Conservation (phyloP, 176 grass and related monocot species). For the Calamus simplicifolius region DNA sequence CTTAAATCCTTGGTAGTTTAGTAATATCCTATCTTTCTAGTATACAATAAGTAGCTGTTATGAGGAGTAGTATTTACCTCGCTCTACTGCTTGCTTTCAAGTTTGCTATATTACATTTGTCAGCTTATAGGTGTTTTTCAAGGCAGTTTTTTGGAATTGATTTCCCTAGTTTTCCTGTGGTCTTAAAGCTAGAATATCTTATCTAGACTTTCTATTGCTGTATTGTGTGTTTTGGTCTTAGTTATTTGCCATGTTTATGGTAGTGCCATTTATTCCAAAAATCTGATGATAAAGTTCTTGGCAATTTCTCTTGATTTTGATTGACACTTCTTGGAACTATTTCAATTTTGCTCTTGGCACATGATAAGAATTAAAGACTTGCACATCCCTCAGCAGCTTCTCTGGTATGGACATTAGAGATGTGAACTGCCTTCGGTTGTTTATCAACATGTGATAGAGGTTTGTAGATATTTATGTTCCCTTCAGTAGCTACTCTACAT, state of each 20-base stretch:
- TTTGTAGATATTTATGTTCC: no score
- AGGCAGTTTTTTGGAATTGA: not conserved
- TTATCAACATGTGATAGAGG: no score
- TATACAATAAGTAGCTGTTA: slow-evolving; percentile 22
- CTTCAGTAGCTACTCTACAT: no score
- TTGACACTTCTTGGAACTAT: not conserved
- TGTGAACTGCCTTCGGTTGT: no score
- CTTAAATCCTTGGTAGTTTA: slow-evolving; percentile 25
- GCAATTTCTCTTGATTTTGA: not conserved
- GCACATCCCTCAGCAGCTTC: no score
- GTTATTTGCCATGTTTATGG: slow-evolving; percentile 12
- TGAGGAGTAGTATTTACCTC: slow-evolving; percentile 19
- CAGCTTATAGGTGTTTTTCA: not conserved
- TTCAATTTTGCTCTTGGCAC: no score
- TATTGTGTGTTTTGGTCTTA: slow-evolving; percentile 4
- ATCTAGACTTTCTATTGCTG: not conserved
- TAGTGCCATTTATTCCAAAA: not conserved
- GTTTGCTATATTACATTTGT: not conserved
- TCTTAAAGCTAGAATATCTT: slow-evolving; percentile 17
- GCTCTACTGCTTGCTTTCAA: slow-evolving; percentile 11
- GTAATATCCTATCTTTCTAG: slow-evolving; percentile 11
- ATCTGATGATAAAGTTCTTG: not conserved
- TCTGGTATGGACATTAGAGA: no score
- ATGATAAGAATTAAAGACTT: no score
- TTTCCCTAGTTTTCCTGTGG: slow-evolving; percentile 16